These are phyloP conservation scores for Phaeosphaeria sp. DNA, from an alignment of 2,329 filamentous ascomycete species.

Conservation along the genomic window DNA sequence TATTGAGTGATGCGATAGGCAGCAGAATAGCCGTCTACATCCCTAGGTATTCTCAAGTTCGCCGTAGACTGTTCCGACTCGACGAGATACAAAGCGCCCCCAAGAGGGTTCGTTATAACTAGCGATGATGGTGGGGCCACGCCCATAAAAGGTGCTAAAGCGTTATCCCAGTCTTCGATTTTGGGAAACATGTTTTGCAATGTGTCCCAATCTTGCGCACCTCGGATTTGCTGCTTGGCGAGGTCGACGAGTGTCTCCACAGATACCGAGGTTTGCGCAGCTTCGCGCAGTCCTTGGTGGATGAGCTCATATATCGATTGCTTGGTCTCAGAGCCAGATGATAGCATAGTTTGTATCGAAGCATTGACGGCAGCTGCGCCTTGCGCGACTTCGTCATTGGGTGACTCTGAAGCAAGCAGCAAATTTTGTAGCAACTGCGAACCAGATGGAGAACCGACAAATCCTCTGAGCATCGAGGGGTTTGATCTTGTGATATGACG, in stretches of 20 bases:
- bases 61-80: constrained; percentile 27
- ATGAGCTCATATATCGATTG: constrained; percentile 61
- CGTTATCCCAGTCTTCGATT: constrained; percentile 67
- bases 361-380: constrained; percentile 49
- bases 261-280: constrained; percentile 52
- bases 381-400: constrained; percentile 58
- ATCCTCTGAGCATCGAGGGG: constrained; percentile 51
- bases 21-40: constrained; percentile 73
- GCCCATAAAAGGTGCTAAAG: constrained; percentile 64
- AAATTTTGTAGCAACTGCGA: constrained; percentile 60
- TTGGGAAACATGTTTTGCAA: constrained; percentile 66
- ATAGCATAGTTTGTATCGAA: constrained; percentile 43
- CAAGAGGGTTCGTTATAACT: constrained; percentile 75
- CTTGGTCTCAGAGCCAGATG: constrained; percentile 49
- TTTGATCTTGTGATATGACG: constrained; percentile 51
- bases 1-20: constrained; percentile 80
- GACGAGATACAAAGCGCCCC: constrained; percentile 72
- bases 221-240: constrained; percentile 56
- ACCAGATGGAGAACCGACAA: constrained; percentile 54
- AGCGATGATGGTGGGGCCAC: constrained; percentile 66
- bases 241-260: constrained; percentile 64
- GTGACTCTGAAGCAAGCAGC: constrained; percentile 61
- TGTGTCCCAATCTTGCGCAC: constrained; percentile 31
- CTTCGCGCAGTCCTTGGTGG: constrained; percentile 57
- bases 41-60: constrained; percentile 51